Evolutionary conservation across 257 asterid genomes (phyloP), one percentile per base, ranked within the genome.

Genomic region (Nicotiana tomentosiformis): DNA sequence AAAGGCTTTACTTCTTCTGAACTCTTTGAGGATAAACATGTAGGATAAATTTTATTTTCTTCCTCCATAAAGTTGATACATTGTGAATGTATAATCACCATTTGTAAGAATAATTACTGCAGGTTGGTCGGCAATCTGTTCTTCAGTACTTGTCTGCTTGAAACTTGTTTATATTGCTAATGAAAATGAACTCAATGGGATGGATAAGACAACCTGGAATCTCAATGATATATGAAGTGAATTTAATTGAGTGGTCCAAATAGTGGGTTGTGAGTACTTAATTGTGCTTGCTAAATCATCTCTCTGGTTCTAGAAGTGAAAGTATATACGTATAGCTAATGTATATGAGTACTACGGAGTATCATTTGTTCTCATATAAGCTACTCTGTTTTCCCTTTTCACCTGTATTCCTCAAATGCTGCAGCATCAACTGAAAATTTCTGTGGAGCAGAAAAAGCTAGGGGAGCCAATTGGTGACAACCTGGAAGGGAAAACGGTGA

Each of bases 381-480:
- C 37, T 43, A 72, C n/a, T 26, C 23, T 72, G 78, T 46, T 72
- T 46, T 3, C 78, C 37, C 11, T 43, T 33, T 43, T 43, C 49
- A 43, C 35, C 32, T 72, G 78, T 26, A 20, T 74, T 69, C 66
- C 37, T 17, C 80, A 69, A 57, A 77, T 83, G 74, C 72, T 81
- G 81, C 93, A 96, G 99, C 58, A 88, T 72, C 95, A 93, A 77
- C 86, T 96, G 93, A 92, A 85, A 86, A 85, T 87, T 87, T 84
- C 99, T 15, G 85, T 96, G 76, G 90, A 85, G 84, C 88, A 91
- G 89, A 94, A 76, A 84, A 89, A 64, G 86, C 92, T 96, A 16
- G 99, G 99, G 84, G 92, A 83, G 72, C 99, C 99, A 80, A 62
- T 37, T 83, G 99, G 98, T 72, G 99, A 93, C 84, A 96, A 93